Evolutionary conservation across 1,139 yeast genomes (phyloP).

Genomic region (Geotrichum aggregatum): DNA sequence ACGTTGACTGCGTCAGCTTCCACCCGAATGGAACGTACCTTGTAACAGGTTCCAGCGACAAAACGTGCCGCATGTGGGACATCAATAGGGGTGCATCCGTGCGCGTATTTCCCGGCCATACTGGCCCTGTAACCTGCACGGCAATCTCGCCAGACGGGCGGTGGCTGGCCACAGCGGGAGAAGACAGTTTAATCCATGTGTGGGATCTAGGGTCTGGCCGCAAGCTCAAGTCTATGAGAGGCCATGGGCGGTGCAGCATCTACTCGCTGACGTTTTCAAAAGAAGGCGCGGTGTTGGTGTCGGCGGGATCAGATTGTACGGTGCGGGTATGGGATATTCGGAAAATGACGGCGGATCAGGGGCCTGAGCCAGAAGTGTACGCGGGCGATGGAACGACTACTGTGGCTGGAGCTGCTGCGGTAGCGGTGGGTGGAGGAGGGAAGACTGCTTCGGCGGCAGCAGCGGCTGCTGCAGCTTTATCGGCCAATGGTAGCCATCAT

Average conservation of each 20-base stretch:
- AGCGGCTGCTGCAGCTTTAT: neutral
- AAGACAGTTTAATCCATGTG: conserved; percentile 79
- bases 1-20: conserved; percentile 91
- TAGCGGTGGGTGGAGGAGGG: neutral
- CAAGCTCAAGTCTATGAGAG: conserved; percentile 69
- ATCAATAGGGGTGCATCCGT: conserved; percentile 83
- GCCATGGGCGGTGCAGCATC: conserved; percentile 85
- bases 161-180: conserved; percentile 94
- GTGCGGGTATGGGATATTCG: conserved; percentile 96
- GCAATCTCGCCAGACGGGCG: conserved; percentile 96
- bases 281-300: conserved; percentile 82
- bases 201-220: conserved; percentile 97
- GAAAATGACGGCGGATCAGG: conserved; percentile 73
- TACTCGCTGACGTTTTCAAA: conserved; percentile 80
- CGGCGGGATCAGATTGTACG: conserved; percentile 90
- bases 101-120: conserved; percentile 90
- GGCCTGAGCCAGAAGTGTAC: conserved; percentile 73
- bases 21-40: conserved; percentile 95
- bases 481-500: too few relatives aligned
- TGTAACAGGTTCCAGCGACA: conserved; percentile 92
- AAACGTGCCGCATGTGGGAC: conserved; percentile 98
- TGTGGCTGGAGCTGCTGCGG: conserved; percentile 19
- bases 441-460: neutral
- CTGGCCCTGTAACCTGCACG: conserved; percentile 77
- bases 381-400: conserved; percentile 14